A percentile compares a stretch with the other conserved stretches of the same genome.
These are phyloP conservation scores for Clarkia xantiana DNA, from an alignment of 345 rosid species.

Conservation along the genomic window DNA sequence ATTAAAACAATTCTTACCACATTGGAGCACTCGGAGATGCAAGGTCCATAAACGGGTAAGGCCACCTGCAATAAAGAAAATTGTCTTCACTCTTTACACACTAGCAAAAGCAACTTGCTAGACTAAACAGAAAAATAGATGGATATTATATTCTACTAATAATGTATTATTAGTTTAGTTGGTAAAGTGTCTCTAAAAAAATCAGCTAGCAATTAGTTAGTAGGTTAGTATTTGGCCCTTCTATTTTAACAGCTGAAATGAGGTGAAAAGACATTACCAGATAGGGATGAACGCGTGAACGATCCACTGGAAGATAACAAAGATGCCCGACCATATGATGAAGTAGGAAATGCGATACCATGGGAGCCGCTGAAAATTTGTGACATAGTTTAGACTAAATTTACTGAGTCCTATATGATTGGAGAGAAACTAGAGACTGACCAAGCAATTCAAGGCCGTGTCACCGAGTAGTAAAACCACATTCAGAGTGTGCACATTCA, in stretches of 20 bases:
- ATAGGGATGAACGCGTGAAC: conserved; percentile 44
- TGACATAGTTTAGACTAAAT: neutral
- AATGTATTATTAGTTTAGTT: too few relatives aligned
- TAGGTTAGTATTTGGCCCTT: too few relatives aligned
- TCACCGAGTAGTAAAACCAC: conserved; percentile 45
- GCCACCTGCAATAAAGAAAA: conserved; percentile 52
- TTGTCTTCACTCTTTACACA: too few relatives aligned
- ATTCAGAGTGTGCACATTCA: conserved; percentile 71
- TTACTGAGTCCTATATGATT: too few relatives aligned
- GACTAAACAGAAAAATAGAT: too few relatives aligned
- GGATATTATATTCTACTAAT: too few relatives aligned
- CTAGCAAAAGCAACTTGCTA: conserved; percentile 6
- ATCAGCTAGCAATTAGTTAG: too few relatives aligned
- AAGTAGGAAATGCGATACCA: conserved; percentile 73
- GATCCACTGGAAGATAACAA: conserved; percentile 78
- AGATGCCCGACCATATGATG: conserved; percentile 60
- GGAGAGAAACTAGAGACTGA: conserved; percentile 18
- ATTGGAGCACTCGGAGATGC: conserved; percentile 78
- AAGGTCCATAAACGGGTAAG: conserved; percentile 87
- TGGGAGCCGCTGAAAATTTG: conserved; percentile 50
- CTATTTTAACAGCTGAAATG: too few relatives aligned
- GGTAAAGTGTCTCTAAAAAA: too few relatives aligned
- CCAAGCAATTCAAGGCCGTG: conserved; percentile 71
- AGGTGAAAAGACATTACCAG: conserved; percentile 36
- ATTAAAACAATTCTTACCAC: conserved; percentile 28